Conservation (phyloP, 768 basidiomycete species). For the Rickenella mellea region DNA sequence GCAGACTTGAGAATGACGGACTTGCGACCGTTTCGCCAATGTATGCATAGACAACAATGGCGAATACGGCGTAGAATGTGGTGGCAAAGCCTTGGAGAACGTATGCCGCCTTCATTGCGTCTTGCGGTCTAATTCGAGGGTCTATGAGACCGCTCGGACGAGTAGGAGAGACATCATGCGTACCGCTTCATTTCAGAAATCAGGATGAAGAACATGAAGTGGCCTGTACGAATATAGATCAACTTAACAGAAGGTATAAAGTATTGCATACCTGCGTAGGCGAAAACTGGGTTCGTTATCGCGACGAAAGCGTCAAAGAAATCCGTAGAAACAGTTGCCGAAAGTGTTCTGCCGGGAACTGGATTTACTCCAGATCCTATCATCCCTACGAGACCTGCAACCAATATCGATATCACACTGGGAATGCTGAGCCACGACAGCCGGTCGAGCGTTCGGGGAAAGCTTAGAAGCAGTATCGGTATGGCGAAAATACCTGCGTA, state of each 20-base stretch:
- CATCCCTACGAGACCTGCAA: constrained; percentile 43
- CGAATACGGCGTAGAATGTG: constrained; percentile 38
- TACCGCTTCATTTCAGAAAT: constrained; percentile 48
- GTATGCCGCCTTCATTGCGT: constrained; percentile 54
- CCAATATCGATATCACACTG: constrained; percentile 30
- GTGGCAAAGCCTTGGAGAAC: constrained; percentile 45
- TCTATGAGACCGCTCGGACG: too few relatives aligned
- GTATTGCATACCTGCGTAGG: constrained; percentile 33
- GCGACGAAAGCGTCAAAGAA: constrained; percentile 44
- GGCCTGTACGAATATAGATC: constrained; percentile 21
- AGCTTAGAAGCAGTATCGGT: constrained; percentile 30
- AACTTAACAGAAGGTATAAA: background rate
- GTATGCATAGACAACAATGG: constrained; percentile 34
- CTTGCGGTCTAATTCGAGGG: too few relatives aligned
- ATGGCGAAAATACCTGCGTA: constrained; percentile 37
- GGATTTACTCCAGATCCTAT: constrained; percentile 39
- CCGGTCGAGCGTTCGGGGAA: constrained; percentile 38
- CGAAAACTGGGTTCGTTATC: constrained; percentile 43
- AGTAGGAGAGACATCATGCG: too few relatives aligned
- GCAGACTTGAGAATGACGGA: constrained; percentile 36
- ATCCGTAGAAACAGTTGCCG: constrained; percentile 25
- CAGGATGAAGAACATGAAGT: constrained; percentile 53
- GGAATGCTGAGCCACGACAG: constrained; percentile 38
- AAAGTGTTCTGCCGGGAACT: constrained; percentile 27
- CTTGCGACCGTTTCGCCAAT: constrained; percentile 38